Evolutionary conservation across 2,329 filamentous ascomycete species (phyloP), one percentile per base, ranked within the genome.

Genomic region (Phoma sp.): DNA sequence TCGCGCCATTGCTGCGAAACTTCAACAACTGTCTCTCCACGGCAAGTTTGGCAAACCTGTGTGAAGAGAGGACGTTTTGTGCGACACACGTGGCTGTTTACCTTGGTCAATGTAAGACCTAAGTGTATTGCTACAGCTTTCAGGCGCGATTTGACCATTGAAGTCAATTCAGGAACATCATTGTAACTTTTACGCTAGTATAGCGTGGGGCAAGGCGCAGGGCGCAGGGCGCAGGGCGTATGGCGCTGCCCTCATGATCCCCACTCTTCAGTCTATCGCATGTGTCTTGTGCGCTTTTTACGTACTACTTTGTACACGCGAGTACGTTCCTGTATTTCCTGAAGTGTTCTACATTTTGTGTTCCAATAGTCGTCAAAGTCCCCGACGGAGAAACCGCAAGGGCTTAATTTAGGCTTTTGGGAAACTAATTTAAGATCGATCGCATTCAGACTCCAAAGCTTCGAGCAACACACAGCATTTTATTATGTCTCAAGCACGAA

Each of bases 311-410:
- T 17, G 17, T 17, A 17, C 17, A 17, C 17, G 17, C 2, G 17
- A 17, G 17, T 17, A 17, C 17, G 17, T 17, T 17, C 17, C 17
- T 25, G 31, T 44, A 21, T 29, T 32, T 29, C 13, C 7, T 8
- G 31, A 19, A 15, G 41, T 13, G 7, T 35, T 33, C 29, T 44
- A 12, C 12, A 10, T 40, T 31, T 31, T 27, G n/a, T 38, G 36
- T 45, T 45, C 6, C 33, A 10, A 7, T 22, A 21, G 43, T 36
- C 4, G 25, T 13, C 6, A 13, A 33, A 3, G 38, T 55, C 29
- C 21, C 51, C 51, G 51, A 44, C 44, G 51, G 51, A 33, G 13
- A 55, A 44, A n/a, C n/a, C 4, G 4, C 7, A 27, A 10, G 2
- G 43, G 38, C 51, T 17, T 17, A 17, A 32, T 10, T 19, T 25